Evolutionary conservation across 345 rosid genomes (phyloP), one percentile per base, ranked within the genome.

Genomic region (Eucalyptus pauciflora): DNA sequence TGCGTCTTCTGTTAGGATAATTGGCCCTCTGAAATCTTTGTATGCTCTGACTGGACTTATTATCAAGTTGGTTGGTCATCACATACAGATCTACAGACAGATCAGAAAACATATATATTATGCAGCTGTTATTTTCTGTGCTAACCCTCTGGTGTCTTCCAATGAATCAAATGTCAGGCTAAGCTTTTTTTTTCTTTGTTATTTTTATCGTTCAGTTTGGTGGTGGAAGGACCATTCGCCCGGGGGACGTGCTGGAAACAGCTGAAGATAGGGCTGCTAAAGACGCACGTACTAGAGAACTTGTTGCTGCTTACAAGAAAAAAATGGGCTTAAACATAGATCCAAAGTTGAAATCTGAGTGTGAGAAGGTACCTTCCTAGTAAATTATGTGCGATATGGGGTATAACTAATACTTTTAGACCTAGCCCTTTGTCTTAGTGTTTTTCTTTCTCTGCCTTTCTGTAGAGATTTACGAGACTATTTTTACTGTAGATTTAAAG

Each of bases 161-260:
- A 37, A 18, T 76, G 4, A 76, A 76, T 37, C 27, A 76, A 76
- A 37, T 76, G 27, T 76, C 14, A 37, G 83, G 83, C 83, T 76
- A 76, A 76, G 46, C 83, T 37, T n/a, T 49, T 16, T 87, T 13
- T 62, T 24, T 7, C 31, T 52, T 52, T 33, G 13, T 67, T 8
- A 58, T 89, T 86, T 87, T 56, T 18, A 46, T 5, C 45, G 18
- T 89, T 76, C 90, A 96, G 99, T 96, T 92, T 94, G 99, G 99
- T 71, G 99, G 99, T 90, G 99, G 99, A 90, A 97, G 91, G 92
- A 94, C 92, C 49, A 92, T 97, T 90, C 95, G 91, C 85, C 98
- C 98, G 0, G 98, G 99, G n/a, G 99, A 97, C 52, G 91, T 92
- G 86, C 92, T 96, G 50, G 98, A 97, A 93, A 94, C 98, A 49